Evolutionary conservation across 768 basidiomycete species (phyloP), one percentile per base, ranked within the genome.

Genomic region (Exsudoporus frostii): DNA sequence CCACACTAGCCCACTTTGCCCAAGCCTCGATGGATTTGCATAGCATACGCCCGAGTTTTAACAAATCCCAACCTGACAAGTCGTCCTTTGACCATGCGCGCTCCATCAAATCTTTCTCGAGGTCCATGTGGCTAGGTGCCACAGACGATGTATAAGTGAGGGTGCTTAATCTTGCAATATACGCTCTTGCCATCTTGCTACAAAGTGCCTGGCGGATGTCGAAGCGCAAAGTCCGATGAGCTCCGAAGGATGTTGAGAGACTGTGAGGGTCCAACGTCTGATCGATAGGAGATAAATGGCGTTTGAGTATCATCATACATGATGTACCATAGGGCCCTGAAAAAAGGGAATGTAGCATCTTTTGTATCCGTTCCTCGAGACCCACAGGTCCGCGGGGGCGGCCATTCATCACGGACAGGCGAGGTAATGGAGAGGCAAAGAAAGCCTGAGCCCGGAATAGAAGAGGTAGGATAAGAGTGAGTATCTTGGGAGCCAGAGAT

Each of bases 1-100:
- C 71, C 11, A 64, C 60, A 37, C 65, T 66, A 10, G 63, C 54
- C 34, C 61, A 62, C 24, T 65, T 66, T 24, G 87, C 76, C 89
- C 89, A 90, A 10, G 77, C 77, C 41, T 76, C 74, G 1, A 84
- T 74, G 20, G 84, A 81, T 27, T 74, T 75, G 32, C 77, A 76
- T 17, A 90, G 62, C 41, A 79, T 70, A 40, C 73, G 74, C 1
- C 84, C 83, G 11, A 88, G 73, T 25, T 79, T 73, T 4, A 76
- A 75, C 13, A 86, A 77, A 48, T 88, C 86, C 83, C 88, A 90
- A 4, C 82, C 82, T 30, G 78, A 79, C 27, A 74, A 68, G 22
- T 88, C 86, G 39, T 87, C 81, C 61, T 82, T 84, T 1, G 85
- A 77, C 86, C 86, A 90, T 0, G 86, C 87, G 2, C 79, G 77